phyloP scores from a whole-genome alignment of 2,329 filamentous ascomycete species.

The Rhynchosporium graminicola region DNA sequence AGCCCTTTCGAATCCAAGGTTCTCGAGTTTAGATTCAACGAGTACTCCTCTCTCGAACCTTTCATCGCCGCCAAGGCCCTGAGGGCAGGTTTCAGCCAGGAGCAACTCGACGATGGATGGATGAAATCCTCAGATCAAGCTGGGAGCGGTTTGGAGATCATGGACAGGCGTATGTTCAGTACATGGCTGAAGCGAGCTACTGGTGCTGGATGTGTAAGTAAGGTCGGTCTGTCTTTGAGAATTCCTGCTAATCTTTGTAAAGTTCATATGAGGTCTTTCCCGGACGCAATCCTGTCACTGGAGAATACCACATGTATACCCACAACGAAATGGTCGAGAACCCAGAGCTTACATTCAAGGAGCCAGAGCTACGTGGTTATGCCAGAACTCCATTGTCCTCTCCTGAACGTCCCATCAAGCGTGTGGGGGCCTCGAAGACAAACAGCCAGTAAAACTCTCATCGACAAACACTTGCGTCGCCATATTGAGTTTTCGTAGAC shows the following conservation, averaged over 20 bases:
- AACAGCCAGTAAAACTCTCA: too few species aligned
- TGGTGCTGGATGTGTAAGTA: not conserved
- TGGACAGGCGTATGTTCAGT: not conserved
- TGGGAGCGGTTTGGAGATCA: not conserved
- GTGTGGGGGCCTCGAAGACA: too few species aligned
- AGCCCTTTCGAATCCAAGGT: not conserved
- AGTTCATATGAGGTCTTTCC: conserved; percentile 1
- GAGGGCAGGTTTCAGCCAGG: not conserved
- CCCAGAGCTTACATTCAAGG: not conserved
- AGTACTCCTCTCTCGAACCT: not conserved
- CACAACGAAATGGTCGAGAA: not conserved
- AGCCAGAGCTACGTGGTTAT: not conserved
- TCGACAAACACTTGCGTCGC: too few species aligned
- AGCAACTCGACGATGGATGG: not conserved
- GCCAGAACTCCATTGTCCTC: not conserved
- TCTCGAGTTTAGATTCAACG: not conserved
- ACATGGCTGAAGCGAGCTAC: not conserved
- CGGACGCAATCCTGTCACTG: not conserved
- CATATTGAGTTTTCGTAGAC: too few species aligned
- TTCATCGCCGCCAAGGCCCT: not conserved
- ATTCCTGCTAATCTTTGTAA: not conserved
- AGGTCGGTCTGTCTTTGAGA: too few species aligned
- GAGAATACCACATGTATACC: not conserved
- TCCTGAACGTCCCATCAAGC: not conserved
- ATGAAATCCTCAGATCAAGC: not conserved